Evolutionary conservation across 805 yeast genomes (phyloP).

Genomic region (Schwanniomyces vanrijiae): DNA sequence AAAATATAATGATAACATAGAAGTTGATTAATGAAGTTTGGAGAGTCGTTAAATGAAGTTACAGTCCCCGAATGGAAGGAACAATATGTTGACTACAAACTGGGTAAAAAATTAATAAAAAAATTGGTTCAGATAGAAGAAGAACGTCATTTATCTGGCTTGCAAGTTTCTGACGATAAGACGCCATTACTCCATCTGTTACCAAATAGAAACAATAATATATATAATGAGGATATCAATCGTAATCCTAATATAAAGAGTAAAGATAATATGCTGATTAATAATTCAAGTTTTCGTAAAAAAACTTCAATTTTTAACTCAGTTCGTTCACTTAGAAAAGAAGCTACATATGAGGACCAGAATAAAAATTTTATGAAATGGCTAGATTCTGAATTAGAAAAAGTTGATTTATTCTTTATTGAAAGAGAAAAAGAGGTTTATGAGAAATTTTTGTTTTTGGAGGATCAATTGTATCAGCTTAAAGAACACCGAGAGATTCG

Average conservation of each 20-base stretch:
- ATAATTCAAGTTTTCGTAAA: background rate
- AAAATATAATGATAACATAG: background rate
- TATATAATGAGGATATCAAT: background rate
- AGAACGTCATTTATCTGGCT: conserved; percentile 2
- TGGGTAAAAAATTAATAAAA: conserved; percentile 55
- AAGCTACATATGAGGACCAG: conserved; percentile 31
- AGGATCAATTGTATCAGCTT: conserved; percentile 67
- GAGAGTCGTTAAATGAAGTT: conserved; percentile 63
- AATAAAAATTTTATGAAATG: conserved; percentile 57
- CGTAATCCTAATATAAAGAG: background rate
- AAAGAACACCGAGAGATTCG: conserved; percentile 46
- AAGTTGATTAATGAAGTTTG: conserved; percentile 56
- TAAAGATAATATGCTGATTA: background rate
- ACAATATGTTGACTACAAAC: conserved; percentile 71
- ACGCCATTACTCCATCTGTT: conserved; percentile 23
- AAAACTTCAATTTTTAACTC: conserved; percentile 24
- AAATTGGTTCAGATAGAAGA: conserved; percentile 21
- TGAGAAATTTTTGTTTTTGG: conserved; percentile 58
- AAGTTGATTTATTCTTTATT: conserved; percentile 61
- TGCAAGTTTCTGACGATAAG: conserved; percentile 15
- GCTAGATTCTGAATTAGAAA: conserved; percentile 61
- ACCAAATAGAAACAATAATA: background rate
- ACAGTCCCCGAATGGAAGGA: conserved; percentile 87
- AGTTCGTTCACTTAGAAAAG: conserved; percentile 12
- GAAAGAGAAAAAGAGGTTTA: conserved; percentile 61